Evolutionary conservation across 352 stramenopile species (phyloP), one percentile per base, ranked within the genome.

Genomic region (Pythium plurisporium): DNA sequence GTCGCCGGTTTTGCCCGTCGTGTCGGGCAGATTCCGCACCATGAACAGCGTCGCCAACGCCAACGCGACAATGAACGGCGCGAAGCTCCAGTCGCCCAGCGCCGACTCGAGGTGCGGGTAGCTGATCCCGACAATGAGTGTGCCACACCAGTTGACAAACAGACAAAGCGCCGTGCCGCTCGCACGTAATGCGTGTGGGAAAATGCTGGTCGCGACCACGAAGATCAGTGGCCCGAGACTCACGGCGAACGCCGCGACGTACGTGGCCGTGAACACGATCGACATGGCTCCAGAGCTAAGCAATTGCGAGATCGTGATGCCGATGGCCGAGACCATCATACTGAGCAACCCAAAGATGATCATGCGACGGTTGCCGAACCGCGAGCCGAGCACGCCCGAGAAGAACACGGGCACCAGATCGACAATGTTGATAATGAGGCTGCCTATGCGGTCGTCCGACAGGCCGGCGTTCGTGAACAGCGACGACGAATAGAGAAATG

Each of bases 401-500:
- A 75, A 61, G 15, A 90, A 64, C 1, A 74, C 74, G 17, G 77
- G 73, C 4, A 87, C 30, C 14, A 88, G 41, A 42, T 84, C 83
- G 22, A 86, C 69, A 9, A 73, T 59, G 53, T 76, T 72, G 55
- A 90, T 64, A 27, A 79, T 69, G 31, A 85, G 34, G n/a, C 63
- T 77, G 29, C 75, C 80, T 31, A 87, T 52, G 36, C 80, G 80
- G 30, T 69, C 64, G 44, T 88, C 80, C 0, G 52, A 59, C 29
- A 90, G 72, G 4, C 80, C 80, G 10, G 77, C 76, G 23, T 77
- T 52, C 26, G 73, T 76, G 51, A 88, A 90, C 5, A 88, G 65
- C 3, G 61, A 67, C 11, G 71, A 83, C 25, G 80, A 88, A 55
- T 90, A 90, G 51, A 85, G 81, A 55, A 88, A 88, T 8, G 87